Evolutionary conservation across 202 grass and related monocot species (phyloP), one percentile per base, ranked within the genome.

Genomic region (Digitaria exilis): DNA sequence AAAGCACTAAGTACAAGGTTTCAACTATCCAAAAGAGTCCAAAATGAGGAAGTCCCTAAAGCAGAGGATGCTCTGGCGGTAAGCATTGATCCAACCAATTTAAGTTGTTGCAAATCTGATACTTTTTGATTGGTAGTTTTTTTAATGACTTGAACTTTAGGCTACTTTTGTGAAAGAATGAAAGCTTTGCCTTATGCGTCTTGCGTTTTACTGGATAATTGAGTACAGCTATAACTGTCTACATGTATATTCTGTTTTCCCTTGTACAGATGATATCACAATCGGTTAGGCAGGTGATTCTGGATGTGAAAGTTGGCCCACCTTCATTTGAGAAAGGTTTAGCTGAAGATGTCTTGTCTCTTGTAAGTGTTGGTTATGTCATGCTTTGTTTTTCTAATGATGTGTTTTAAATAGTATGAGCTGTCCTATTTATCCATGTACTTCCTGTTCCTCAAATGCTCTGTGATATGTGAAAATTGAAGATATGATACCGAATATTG

Each of bases 301-400:
- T 98, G 46, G 96, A 98, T 84, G 69, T 91, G 32, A 98, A 98
- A 95, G 89, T 92, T 70, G 96, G 96, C 5, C 89, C 87, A 39
- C 91, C 92, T 75, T 90, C 54, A 70, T 98, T 88, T 65, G 93
- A 94, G 48, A 88, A 95, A 87, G 54, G 66, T 59, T 87, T 98
- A 80, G 93, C 89, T n/a, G 75, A 85, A 77, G 89, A 92, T 68
- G 54, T 91, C 72, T 37, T 98, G 21, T 98, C 96, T 52, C 69
- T 89, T 83, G 96, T 98, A 88, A 96, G 91, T 89, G 87, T 45
- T 24, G 56, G 69, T 24, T 51, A 25, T 68, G 26, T 56, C 13
- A 41, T 81, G 17, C 72, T 26, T 78, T 18, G 45, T 82, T 86
- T 65, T 75, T 2, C 26, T 61, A 41, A 51, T 51, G 44, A 22